Conservation (phyloP, 306 rosid species). For the Cucumis cinereus region DNA sequence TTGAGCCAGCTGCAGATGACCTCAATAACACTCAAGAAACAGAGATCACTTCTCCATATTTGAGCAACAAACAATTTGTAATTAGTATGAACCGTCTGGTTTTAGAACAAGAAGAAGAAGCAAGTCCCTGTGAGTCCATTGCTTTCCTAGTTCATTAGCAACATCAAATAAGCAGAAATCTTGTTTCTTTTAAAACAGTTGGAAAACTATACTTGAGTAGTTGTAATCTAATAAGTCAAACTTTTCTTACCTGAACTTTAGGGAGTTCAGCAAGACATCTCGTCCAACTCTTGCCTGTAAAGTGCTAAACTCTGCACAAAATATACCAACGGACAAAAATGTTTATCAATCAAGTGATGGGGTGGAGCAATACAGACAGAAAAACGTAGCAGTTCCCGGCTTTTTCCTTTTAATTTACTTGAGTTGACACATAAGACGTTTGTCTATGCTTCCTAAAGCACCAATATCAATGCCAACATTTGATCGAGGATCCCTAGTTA, state of each 20-base stretch:
- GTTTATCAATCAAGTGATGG: neutral
- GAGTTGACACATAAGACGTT: too few relatives aligned
- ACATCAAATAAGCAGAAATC: neutral
- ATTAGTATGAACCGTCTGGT: neutral
- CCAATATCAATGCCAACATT: neutral
- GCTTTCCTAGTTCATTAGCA: neutral
- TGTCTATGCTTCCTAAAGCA: neutral
- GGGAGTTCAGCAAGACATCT: slow-evolving; percentile 17
- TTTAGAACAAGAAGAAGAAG: neutral
- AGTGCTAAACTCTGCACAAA: slow-evolving; percentile 41
- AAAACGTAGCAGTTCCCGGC: neutral
- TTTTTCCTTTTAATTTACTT: neutral
- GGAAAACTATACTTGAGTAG: neutral
- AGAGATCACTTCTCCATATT: neutral
- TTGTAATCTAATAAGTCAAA: neutral
- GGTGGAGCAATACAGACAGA: neutral
- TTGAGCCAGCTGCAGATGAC: neutral
- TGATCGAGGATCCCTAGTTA: neutral
- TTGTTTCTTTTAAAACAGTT: neutral
- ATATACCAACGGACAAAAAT: neutral
- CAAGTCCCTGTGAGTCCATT: neutral
- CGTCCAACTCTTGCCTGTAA: slow-evolving; percentile 52
- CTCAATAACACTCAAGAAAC: neutral
- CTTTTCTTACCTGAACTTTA: neutral
- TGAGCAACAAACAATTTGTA: neutral